phyloP scores from a whole-genome alignment of 345 rosid species.

The Rhizophora mangle region DNA sequence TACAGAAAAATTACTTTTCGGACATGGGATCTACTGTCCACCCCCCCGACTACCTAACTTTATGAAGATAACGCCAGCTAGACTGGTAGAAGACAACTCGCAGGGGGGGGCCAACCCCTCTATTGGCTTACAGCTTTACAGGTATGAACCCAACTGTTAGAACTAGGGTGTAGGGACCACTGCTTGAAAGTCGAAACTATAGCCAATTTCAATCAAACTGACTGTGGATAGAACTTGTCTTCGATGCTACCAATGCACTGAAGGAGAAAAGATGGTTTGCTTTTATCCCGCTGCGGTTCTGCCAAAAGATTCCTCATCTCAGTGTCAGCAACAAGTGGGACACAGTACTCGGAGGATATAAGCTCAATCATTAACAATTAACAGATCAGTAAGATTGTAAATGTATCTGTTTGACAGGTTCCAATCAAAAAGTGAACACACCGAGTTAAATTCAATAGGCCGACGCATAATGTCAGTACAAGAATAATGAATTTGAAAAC shows the following conservation, averaged over 20 bases:
- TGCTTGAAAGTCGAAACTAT: not conserved
- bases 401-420: not conserved
- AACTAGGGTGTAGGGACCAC: conserved; percentile 8
- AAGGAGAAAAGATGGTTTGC: not conserved
- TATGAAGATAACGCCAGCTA: not conserved
- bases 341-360: not conserved
- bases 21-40: too few relatives aligned
- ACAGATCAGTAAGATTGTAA: not conserved
- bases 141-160: not conserved
- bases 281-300: not conserved
- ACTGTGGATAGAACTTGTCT: too few relatives aligned
- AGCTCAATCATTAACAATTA: not conserved
- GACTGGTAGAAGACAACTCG: not conserved
- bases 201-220: not conserved
- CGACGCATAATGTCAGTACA: conserved; percentile 4
- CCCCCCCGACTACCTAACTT: too few relatives aligned
- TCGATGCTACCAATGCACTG: not conserved
- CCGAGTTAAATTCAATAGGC: not conserved
- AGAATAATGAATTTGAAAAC: conserved; percentile 14
- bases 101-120: not conserved
- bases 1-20: too few relatives aligned
- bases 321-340: not conserved
- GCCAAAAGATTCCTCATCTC: not conserved
- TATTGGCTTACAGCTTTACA: too few relatives aligned
- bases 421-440: not conserved